Evolutionary conservation across 768 basidiomycete species (phyloP), one percentile per base, ranked within the genome.

Genomic region (Calocera cornea): DNA sequence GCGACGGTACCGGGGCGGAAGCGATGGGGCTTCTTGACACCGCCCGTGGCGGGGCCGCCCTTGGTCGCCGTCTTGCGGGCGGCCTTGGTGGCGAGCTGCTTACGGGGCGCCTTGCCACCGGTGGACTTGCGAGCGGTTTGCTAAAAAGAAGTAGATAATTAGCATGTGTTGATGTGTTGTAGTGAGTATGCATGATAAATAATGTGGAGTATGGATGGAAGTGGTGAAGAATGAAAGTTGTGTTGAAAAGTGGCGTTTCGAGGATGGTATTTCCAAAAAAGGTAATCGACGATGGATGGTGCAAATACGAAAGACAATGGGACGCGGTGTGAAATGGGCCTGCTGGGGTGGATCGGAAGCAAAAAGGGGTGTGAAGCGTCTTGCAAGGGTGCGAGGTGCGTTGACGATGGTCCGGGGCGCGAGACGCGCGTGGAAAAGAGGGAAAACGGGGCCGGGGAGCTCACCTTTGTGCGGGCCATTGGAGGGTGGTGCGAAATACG

Each of bases 11-110:
- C 87, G 67, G 87, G 87, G 77, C 86, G 83, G 82, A 88, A 89
- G 67, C 88, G 83, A 85, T 88, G 87, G 71, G 87, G 87, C 79
- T 88, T 88, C 84, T 89, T 89, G 76, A 89, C 86, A 76, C 86
- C 86, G 75, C 85, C 84, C 70, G 84, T 76, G 63, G 82, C 78
- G 67, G 77, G 54, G 54, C 54, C 54, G 54, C 54, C 54, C 31
- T 60, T 60, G 54, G 73, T 66, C 11, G 74, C 70, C 41, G 73
- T 70, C 73, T 77, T 78, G 66, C 76, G 72, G 65, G 77, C 75
- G 65, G 75, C 74, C 74, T 78, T 78, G 72, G 77, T 75, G 50
- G 76, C 76, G 70, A 77, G 71, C 67, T 77, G 75, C 73, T 77
- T 75, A 66, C 75, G 71, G 60, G 75, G 75, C 22, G 75, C 75